Conservation (phyloP, 2,329 filamentous ascomycete genomes). For the Incumbomyces lentus region DNA sequence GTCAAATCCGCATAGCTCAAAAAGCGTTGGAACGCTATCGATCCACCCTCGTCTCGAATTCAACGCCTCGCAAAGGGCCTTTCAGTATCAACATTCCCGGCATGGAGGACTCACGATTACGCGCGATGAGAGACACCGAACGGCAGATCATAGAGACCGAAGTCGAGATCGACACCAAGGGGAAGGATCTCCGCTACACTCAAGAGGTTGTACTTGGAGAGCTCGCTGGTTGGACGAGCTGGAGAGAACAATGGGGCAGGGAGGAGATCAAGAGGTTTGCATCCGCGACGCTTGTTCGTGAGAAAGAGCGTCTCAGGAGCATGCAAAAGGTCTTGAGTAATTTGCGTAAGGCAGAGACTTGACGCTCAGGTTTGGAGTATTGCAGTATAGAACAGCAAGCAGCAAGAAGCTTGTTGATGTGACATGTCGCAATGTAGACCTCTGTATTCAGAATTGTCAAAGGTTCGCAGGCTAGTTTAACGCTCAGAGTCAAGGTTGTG, state of each 20-base stretch:
- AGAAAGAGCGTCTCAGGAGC: slow-evolving; percentile 67
- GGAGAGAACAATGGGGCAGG: slow-evolving; percentile 67
- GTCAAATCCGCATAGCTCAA: slow-evolving; percentile 61
- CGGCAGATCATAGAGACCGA: slow-evolving; percentile 63
- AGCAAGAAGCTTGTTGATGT: too few species aligned
- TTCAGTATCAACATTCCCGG: slow-evolving; percentile 38
- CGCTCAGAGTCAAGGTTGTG: too few species aligned
- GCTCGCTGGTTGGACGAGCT: slow-evolving; percentile 86
- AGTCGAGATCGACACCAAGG: slow-evolving; percentile 61
- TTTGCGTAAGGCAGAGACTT: slow-evolving; percentile 24
- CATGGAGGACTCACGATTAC: slow-evolving; percentile 75
- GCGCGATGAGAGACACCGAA: slow-evolving; percentile 73
- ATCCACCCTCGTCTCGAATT: slow-evolving; percentile 58
- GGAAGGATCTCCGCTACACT: slow-evolving; percentile 75
- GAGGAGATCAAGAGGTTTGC: slow-evolving; percentile 68
- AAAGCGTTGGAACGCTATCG: slow-evolving; percentile 69
- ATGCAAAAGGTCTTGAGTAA: slow-evolving; percentile 69
- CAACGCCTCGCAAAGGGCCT: slow-evolving; percentile 31
- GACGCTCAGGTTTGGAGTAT: too few species aligned
- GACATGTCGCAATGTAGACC: too few species aligned
- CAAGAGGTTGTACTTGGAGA: slow-evolving; percentile 89
- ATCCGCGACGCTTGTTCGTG: slow-evolving; percentile 65
- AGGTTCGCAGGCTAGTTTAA: too few species aligned
- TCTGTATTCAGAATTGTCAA: too few species aligned
- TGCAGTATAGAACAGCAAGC: too few species aligned